Evolutionary conservation across 208 protist species (phyloP).

Genomic region (Acanthamoeba castellanii): DNA sequence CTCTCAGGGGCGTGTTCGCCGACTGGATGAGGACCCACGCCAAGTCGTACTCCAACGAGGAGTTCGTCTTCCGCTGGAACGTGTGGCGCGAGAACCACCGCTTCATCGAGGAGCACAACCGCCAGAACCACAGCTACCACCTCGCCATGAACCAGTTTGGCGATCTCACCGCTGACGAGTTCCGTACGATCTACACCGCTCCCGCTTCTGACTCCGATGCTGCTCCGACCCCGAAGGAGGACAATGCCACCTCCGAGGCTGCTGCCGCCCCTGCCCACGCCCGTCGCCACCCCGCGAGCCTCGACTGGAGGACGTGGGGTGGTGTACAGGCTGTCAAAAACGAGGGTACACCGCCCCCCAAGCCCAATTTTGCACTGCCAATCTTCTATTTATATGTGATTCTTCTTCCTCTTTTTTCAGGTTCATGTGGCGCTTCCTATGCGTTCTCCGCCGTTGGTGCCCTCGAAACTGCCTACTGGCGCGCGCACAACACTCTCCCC

Average conservation of each 20-base stretch:
- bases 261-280: neutral
- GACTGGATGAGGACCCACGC: constrained; percentile 20
- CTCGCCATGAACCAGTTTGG: constrained; percentile 81
- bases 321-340: constrained; percentile 96
- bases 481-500: neutral
- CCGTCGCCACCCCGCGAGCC: constrained; percentile 53
- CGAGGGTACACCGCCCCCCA: constrained; percentile 85
- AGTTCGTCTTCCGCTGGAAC: constrained; percentile 49
- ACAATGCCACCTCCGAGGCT: neutral
- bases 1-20: neutral
- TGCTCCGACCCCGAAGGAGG: no score
- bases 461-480: constrained; percentile 91
- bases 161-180: constrained; percentile 81
- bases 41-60: constrained; percentile 42
- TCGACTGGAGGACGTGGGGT: constrained; percentile 93
- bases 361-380: no score
- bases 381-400: neutral
- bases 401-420: constrained; percentile 44
- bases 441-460: constrained; percentile 95
- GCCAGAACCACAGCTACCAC: constrained; percentile 9
- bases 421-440: constrained; percentile 97
- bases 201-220: neutral
- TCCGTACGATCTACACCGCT: constrained; percentile 25
- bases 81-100: constrained; percentile 46
- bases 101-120: constrained; percentile 30